Base-by-base conservation (phyloP, 805 yeast species). In the Spencermartinsiella europaea region DNA sequence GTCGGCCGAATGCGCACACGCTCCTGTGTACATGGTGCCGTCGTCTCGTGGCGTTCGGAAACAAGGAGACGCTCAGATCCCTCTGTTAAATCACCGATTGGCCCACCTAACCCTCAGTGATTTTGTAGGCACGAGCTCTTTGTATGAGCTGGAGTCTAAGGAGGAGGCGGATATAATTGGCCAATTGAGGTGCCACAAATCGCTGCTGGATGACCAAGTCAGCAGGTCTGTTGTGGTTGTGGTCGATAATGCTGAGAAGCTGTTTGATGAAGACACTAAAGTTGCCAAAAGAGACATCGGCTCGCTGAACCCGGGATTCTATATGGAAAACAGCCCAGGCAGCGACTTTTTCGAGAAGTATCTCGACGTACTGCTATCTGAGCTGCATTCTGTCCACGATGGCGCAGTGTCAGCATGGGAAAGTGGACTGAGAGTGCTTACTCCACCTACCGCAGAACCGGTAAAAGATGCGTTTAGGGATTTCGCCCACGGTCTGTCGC, bases 271-370 rank as follows among this genome's bases (percentile, higher is more conserved):
- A 7, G 27, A 15, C 17, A 17, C 21, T 25, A 17, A 19, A 31
- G 21, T 34, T n/a, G 35, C 14, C 20, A 20, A 20, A 20, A 5
- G 20, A 7, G 5, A 15, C 21, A 17, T 37, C 10, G 22, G 5
- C n/a, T 15, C 17, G 22, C 15, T 21, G 15, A 17, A 25, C 34
- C 58, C 60, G 2, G 34, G 49, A 14, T 57, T 53, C 47, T 42
- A 34, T 14, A 42, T 56, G 19, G 48, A 48, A 20, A 33, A 44
- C 22, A 22, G 52, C 10, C 53, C 56, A 1, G 42, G 21, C 17
- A 25, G n/a, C 12, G 40, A 21, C 7, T 41, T 34, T 21, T 36
- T 51, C 22, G 25, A 42, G 22, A 27, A 34, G 7, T 28, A 43
- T n/a, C 33, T 56, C 33, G 48, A 46, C n/a, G 21, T 27, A 15